Base-by-base conservation (phyloP, 257 asterid genomes). In the Solanum sitiens region DNA sequence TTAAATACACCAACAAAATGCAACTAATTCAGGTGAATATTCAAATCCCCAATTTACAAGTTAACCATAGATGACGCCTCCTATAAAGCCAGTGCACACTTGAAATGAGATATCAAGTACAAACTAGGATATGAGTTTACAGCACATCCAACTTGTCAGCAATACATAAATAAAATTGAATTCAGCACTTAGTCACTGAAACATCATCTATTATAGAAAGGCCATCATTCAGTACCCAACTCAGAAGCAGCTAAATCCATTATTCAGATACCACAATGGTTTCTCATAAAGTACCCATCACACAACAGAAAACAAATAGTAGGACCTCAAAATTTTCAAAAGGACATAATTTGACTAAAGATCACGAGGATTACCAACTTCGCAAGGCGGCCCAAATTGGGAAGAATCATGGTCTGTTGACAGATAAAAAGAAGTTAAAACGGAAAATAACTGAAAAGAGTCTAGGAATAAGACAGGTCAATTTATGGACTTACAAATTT, bases 301-400 rank as follows among this genome's bases (percentile, higher is more conserved):
- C 61, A 76, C 11, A 76, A n/a, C 83, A 39, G 42, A 82, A 80
- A 50, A 82, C 70, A 47, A 82, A 18, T 20, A 20, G 86, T 32
- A 32, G 70, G 32, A 32, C 70, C 47, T 73, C 74, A 32, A 65
- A 72, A 83, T 13, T 16, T 30, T 70, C 79, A 59, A 61, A 39
- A 32, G 42, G 39, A 86, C 37, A 12, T 47, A 30, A 32, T 47
- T 50, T 50, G 88, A 85, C 27, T 40, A 89, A 88, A 91, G 91
- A 76, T 88, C 33, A 14, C 83, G 87, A 89, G 86, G 68, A 83
- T 91, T 95, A 97, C 99, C 99, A 97, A 85, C 90, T 97, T 97
- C 83, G 99, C 98, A 71, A 97, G 95, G 87, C 96, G 98, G 87
- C 98, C 96, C 94, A 97, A 89, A 94, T 93, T 97, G 44, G 99